phyloP scores from a whole-genome alignment of 331 rosid genomes.

The Rosa hybrid region DNA sequence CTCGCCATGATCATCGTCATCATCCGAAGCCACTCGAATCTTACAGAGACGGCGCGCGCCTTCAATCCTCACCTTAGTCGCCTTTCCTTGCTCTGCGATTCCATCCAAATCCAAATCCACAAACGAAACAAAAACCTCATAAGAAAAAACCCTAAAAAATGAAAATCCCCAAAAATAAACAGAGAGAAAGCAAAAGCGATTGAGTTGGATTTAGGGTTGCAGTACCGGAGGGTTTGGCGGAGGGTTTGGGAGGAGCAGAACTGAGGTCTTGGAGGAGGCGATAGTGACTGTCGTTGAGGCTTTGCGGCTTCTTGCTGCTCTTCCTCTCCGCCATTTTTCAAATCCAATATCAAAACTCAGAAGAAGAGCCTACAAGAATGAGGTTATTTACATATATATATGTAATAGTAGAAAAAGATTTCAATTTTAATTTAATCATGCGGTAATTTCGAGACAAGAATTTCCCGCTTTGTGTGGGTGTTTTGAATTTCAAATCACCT shows the following conservation, averaged over 20 bases:
- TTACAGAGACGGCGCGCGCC: conserved; percentile 90
- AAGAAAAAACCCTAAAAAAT: not conserved
- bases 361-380: no score
- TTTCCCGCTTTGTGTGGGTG: not conserved
- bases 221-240: conserved; percentile 35
- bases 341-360: no score
- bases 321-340: conserved; percentile 53
- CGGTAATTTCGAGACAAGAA: not conserved
- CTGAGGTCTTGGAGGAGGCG: conserved; percentile 72
- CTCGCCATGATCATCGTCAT: not conserved
- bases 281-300: conserved; percentile 84
- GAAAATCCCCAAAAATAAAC: not conserved
- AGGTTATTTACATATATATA: no score
- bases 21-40: conserved; percentile 36
- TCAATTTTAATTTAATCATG: not conserved
- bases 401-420: no score
- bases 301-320: conserved; percentile 48
- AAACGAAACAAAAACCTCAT: not conserved
- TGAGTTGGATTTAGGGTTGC: not conserved
- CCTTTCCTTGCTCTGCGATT: conserved; percentile 41
- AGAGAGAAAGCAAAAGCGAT: not conserved
- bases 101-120: not conserved
- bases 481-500: not conserved
- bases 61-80: conserved; percentile 57
- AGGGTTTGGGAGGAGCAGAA: conserved; percentile 64